A percentile compares a stretch with the other conserved stretches of the same genome.
These are phyloP conservation scores for Miamiensis avidus DNA, from an alignment of 169 alveolate genomes.

Conservation along the genomic window DNA sequence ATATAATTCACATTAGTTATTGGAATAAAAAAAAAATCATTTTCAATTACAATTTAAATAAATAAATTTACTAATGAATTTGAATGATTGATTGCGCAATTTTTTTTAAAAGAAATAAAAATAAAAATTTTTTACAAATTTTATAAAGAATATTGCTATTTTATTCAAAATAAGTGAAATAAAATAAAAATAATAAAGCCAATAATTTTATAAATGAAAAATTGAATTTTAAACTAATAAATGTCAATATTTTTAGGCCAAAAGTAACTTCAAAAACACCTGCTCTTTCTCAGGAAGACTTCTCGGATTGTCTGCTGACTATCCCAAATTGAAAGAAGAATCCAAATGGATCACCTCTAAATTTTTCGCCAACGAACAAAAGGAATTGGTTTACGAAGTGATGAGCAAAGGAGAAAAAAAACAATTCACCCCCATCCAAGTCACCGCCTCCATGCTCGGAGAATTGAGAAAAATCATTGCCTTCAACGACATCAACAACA, in stretches of 20 bases:
- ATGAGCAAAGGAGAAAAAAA: slow-evolving; percentile 77
- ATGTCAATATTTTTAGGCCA: slow-evolving; percentile 8
- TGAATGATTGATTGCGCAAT: too few species aligned
- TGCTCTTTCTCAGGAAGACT: slow-evolving; percentile 52
- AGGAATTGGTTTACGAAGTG: slow-evolving; percentile 74
- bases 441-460: slow-evolving; percentile 77
- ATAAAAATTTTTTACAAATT: too few species aligned
- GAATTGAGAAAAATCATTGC: slow-evolving; percentile 25
- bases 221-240: too few species aligned
- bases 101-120: too few species aligned
- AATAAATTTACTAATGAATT: too few species aligned
- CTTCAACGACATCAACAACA: slow-evolving; percentile 45
- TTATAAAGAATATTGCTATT: too few species aligned
- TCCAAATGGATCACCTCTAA: slow-evolving; percentile 63
- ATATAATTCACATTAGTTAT: too few species aligned
- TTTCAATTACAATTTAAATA: too few species aligned
- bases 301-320: slow-evolving; percentile 60
- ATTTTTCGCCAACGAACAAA: slow-evolving; percentile 73
- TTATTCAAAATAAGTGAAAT: too few species aligned
- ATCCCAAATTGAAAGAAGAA: slow-evolving; percentile 57
- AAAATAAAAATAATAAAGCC: too few species aligned
- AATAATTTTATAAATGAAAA: too few species aligned
- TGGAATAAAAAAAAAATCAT: too few species aligned
- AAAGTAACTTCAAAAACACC: slow-evolving; percentile 68
- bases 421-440: slow-evolving; percentile 82